phyloP scores from a whole-genome alignment of 176 grass and related monocot genomes.

The Carex cristatella region DNA sequence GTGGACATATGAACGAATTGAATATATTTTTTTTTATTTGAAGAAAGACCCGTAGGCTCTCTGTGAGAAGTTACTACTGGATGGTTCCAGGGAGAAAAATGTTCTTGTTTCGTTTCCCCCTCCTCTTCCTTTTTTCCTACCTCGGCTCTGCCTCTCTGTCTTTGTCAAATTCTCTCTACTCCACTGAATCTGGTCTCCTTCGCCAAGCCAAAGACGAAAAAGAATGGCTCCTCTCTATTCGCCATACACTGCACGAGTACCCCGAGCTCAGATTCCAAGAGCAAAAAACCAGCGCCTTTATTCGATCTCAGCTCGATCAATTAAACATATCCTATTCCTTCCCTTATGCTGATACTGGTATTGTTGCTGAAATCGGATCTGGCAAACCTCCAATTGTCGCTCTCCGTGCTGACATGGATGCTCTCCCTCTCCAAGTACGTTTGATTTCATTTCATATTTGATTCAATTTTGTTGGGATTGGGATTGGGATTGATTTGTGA shows the following conservation, averaged over 20 bases:
- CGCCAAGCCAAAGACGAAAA: conserved; percentile 38
- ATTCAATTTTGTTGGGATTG: not conserved
- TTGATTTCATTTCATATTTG: not conserved
- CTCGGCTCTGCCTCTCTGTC: not conserved
- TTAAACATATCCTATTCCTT: conserved; percentile 45
- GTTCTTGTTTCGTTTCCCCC: conserved; percentile 7
- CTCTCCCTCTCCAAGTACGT: conserved; percentile 66
- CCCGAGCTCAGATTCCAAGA: conserved; percentile 87
- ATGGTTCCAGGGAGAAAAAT: not conserved
- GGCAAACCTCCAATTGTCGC: conserved; percentile 58
- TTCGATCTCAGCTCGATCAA: conserved; percentile 61
- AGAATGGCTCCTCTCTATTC: conserved; percentile 60
- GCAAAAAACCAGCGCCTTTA: conserved; percentile 62
- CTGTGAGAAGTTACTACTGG: not conserved
- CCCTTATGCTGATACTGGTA: conserved; percentile 52
- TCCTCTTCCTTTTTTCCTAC: conserved; percentile 17
- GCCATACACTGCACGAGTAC: conserved; percentile 72
- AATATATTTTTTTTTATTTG: too few species aligned
- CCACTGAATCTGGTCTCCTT: conserved; percentile 39
- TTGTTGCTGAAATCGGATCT: conserved; percentile 70
- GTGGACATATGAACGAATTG: too few species aligned
- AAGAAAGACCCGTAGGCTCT: too few species aligned
- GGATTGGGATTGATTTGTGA: conserved; percentile 2
- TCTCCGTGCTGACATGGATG: conserved; percentile 94
- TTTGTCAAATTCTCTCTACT: conserved; percentile 28